Percentiles rank a stretch among this genome's conserved stretches.
These are phyloP conservation scores for Penstemon newberryi DNA, from an alignment of 257 asterid species.

Conservation along the genomic window DNA sequence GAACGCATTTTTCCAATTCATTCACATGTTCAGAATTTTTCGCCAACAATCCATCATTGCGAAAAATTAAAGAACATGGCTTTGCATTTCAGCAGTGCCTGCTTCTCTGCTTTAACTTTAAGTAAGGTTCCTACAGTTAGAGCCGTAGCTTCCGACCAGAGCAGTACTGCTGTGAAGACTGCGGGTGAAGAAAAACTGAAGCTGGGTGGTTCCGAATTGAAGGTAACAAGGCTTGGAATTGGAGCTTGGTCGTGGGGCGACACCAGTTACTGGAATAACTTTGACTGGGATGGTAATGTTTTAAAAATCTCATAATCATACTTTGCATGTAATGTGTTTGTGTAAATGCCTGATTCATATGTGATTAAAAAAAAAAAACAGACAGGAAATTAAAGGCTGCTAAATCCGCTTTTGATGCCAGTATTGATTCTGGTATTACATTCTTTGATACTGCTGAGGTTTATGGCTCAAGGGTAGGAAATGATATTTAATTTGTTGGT, in stretches of 20 bases:
- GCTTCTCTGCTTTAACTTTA: conserved; percentile 49
- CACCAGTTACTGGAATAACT: conserved; percentile 91
- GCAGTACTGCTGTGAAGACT: conserved; percentile 37
- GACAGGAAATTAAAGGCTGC: conserved; percentile 89
- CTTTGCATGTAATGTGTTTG: not conserved
- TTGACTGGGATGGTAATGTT: conserved; percentile 83
- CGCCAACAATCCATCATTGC: not conserved
- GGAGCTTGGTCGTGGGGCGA: conserved; percentile 99
- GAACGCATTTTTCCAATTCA: conserved; percentile 21
- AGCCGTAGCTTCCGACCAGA: conserved; percentile 45
- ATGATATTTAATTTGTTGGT: conserved; percentile 1
- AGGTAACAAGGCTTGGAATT: conserved; percentile 81
- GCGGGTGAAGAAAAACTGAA: conserved; percentile 57
- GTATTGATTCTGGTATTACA: conserved; percentile 78
- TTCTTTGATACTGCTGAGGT: conserved; percentile 92
- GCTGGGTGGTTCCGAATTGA: conserved; percentile 75
- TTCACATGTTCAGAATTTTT: not conserved
- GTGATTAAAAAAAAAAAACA: conserved; percentile 30
- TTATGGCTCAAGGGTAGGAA: conserved; percentile 78
- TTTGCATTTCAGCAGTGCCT: conserved; percentile 53
- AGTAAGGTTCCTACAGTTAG: conserved; percentile 41
- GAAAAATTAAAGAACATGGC: conserved; percentile 38
- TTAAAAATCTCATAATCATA: too few relatives aligned
- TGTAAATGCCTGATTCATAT: not conserved
- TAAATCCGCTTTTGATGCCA: conserved; percentile 76